These are phyloP conservation scores for Canna indica DNA, from an alignment of 176 grass and related monocot genomes.

Conservation along the genomic window DNA sequence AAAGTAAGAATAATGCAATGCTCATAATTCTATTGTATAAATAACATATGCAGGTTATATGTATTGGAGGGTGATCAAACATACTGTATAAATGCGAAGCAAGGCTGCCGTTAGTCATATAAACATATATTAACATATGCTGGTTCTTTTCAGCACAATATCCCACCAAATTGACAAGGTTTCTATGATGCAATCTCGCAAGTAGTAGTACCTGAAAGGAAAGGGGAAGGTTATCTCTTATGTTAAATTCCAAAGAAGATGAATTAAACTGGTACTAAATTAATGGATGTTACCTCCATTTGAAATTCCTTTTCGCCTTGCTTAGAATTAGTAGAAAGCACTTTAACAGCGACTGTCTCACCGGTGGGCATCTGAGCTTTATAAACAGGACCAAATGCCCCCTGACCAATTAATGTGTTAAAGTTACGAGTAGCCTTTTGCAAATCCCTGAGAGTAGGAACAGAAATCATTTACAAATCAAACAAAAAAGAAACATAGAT, in stretches of 20 bases:
- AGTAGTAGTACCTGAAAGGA: slow-evolving; percentile 83
- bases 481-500: background rate
- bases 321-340: slow-evolving; percentile 76
- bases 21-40: background rate
- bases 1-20: background rate
- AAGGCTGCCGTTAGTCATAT: slow-evolving; percentile 89
- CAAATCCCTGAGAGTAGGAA: slow-evolving; percentile 43
- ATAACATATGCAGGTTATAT: background rate
- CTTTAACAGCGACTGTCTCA: slow-evolving; percentile 82
- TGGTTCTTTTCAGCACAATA: slow-evolving; percentile 93
- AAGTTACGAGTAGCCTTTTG: slow-evolving; percentile 87
- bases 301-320: slow-evolving; percentile 98
- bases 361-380: slow-evolving; percentile 85
- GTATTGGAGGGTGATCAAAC: background rate
- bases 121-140: slow-evolving; percentile 87
- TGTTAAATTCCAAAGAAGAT: background rate
- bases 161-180: slow-evolving; percentile 94
- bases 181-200: slow-evolving; percentile 85
- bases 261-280: background rate
- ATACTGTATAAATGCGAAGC: slow-evolving; percentile 93
- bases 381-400: slow-evolving; percentile 88
- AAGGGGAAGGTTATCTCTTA: background rate
- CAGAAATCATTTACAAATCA: background rate
- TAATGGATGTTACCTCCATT: slow-evolving; percentile 51
- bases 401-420: slow-evolving; percentile 76